phyloP scores from a whole-genome alignment of 2,329 filamentous ascomycete genomes.

The Colletotrichum liaoningense region DNA sequence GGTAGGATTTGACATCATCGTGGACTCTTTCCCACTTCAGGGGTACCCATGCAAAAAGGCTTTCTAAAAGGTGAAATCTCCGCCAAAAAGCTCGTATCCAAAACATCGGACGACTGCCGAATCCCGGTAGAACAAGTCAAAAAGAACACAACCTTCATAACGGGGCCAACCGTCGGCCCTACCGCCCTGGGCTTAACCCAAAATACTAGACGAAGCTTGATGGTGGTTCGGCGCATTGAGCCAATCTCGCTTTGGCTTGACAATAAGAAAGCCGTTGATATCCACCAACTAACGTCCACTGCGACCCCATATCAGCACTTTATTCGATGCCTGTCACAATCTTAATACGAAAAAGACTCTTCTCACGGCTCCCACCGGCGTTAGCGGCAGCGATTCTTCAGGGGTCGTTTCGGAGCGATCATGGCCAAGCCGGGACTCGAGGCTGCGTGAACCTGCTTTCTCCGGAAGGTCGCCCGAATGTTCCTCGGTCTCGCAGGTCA shows the following conservation, averaged over 20 bases:
- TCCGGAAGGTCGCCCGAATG: neutral
- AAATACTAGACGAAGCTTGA: neutral
- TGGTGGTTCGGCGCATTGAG: constrained; percentile 8
- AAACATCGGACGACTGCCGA: constrained; percentile 19
- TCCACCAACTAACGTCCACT: constrained; percentile 15
- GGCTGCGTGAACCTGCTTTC: neutral
- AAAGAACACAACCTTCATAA: neutral
- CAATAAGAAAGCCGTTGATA: neutral
- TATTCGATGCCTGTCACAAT: constrained; percentile 1
- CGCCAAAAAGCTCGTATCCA: constrained; percentile 27
- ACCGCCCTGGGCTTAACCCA: neutral
- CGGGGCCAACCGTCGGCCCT: neutral
- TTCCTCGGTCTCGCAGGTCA: neutral
- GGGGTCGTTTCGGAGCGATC: neutral
- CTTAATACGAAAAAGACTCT: constrained; percentile 26
- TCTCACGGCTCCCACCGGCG: neutral
- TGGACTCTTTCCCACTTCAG: neutral
- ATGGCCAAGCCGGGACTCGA: neutral
- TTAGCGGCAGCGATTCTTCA: neutral
- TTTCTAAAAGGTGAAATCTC: neutral
- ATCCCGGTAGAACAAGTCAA: neutral
- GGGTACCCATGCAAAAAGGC: neutral
- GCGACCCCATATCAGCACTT: neutral
- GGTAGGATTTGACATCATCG: constrained; percentile 4
- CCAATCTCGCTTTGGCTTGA: constrained; percentile 1